phyloP scores from a whole-genome alignment of 345 rosid genomes.

The Kandelia obovata region DNA sequence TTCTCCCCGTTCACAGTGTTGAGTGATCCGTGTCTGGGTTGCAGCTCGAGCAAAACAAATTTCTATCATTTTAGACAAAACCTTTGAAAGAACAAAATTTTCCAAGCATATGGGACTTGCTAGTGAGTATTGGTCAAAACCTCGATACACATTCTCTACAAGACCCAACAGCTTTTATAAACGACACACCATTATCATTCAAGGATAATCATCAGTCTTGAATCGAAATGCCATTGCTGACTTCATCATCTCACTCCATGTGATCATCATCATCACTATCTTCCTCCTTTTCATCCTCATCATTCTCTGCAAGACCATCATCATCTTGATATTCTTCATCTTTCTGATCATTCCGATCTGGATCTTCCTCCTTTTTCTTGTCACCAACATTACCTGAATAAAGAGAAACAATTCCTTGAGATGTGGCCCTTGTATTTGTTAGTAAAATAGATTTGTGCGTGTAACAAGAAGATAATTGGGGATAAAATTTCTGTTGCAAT shows the following conservation, averaged over 20 bases:
- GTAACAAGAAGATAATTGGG: not conserved
- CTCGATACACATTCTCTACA: too few relatives aligned
- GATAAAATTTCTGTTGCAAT: not conserved
- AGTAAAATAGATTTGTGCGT: not conserved
- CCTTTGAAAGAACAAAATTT: too few relatives aligned
- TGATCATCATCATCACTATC: constrained; percentile 1
- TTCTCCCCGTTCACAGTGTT: not conserved
- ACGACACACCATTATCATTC: too few relatives aligned
- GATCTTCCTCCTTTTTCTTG: constrained; percentile 9
- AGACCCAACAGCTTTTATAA: too few relatives aligned
- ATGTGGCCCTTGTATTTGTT: not conserved
- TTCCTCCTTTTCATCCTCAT: constrained; percentile 10
- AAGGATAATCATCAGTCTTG: too few relatives aligned
- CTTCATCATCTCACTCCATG: too few relatives aligned
- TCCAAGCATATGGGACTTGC: too few relatives aligned
- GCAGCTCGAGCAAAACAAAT: not conserved
- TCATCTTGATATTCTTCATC: constrained; percentile 10
- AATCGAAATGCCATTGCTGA: too few relatives aligned
- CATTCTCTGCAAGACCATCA: not conserved
- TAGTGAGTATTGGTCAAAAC: too few relatives aligned
- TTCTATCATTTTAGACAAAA: not conserved
- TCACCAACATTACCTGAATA: constrained; percentile 9
- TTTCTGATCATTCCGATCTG: not conserved
- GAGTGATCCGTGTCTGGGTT: not conserved
- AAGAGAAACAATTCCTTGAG: not conserved